Percentiles rank a stretch among this genome's conserved stretches.
These are phyloP conservation scores for Curvularia lunata DNA, from an alignment of 2,329 filamentous ascomycete species.

Conservation along the genomic window DNA sequence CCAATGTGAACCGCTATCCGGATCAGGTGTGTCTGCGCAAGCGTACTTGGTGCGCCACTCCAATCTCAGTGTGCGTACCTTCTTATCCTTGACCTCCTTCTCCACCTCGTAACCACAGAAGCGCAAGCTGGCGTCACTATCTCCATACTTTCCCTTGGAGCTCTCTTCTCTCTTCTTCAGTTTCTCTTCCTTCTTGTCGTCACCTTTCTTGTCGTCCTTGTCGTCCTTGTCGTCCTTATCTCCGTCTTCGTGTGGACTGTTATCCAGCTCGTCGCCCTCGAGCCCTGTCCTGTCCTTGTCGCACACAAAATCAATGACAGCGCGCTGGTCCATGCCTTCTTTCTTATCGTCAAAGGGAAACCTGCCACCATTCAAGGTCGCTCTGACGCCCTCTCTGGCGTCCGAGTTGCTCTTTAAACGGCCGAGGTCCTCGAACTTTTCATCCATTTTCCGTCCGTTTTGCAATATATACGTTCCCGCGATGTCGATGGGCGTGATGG, in stretches of 20 bases:
- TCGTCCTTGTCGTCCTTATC: slow-evolving; percentile 53
- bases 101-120: slow-evolving; percentile 75
- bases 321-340: slow-evolving; percentile 66
- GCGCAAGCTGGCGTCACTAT: slow-evolving; percentile 63
- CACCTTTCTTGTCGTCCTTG: slow-evolving; percentile 52
- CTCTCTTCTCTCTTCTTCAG: slow-evolving; percentile 35
- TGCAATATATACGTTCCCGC: slow-evolving; percentile 72
- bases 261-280: slow-evolving; percentile 69
- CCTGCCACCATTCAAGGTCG: slow-evolving; percentile 69
- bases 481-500: slow-evolving; percentile 70
- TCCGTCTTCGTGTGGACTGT: slow-evolving; percentile 61
- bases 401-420: slow-evolving; percentile 69
- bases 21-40: slow-evolving; percentile 60
- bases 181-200: slow-evolving; percentile 39
- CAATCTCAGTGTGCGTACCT: slow-evolving; percentile 69
- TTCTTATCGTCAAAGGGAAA: slow-evolving; percentile 57
- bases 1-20: slow-evolving; percentile 68
- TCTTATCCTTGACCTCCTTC: slow-evolving; percentile 54
- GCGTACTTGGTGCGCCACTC: slow-evolving; percentile 89
- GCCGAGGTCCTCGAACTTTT: slow-evolving; percentile 70
- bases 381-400: slow-evolving; percentile 72
- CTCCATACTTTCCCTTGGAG: slow-evolving; percentile 46
- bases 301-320: slow-evolving; percentile 86
- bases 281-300: slow-evolving; percentile 73
- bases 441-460: slow-evolving; percentile 64